Conservation (phyloP, 768 basidiomycete species). For the Infundibulicybe gibba region DNA sequence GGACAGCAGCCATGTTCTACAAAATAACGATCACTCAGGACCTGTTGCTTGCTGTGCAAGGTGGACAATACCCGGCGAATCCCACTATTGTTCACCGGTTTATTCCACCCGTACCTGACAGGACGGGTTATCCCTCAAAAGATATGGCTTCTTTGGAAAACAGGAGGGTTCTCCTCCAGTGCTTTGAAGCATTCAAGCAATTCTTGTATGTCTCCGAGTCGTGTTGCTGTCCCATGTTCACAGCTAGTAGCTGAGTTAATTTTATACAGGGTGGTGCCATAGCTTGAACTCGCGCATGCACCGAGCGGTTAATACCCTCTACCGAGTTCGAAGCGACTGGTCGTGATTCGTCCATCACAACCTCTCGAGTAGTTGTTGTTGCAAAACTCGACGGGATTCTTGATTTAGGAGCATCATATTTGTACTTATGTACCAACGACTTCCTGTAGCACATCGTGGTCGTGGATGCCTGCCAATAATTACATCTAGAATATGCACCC, state of each 20-base stretch:
- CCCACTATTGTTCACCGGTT: slow-evolving; percentile 7
- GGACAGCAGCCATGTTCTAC: slow-evolving; percentile 23
- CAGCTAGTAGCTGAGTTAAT: no score
- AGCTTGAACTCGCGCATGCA: no score
- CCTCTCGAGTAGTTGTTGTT: no score
- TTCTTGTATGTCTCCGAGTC: not conserved
- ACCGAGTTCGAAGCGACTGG: no score
- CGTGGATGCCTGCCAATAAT: no score
- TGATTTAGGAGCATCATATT: no score
- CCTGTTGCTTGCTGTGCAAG: slow-evolving; percentile 3
- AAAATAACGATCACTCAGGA: slow-evolving; percentile 13
- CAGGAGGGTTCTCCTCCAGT: slow-evolving; percentile 5
- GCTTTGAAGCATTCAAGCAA: slow-evolving; percentile 11
- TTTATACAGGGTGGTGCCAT: no score
- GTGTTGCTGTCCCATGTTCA: not conserved
- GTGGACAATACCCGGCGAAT: not conserved
- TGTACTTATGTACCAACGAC: no score
- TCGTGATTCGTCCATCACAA: no score
- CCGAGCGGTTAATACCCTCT: no score
- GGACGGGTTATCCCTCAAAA: not conserved
- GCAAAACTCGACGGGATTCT: no score
- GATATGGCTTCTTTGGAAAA: slow-evolving; percentile 9
- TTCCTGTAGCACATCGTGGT: no score
- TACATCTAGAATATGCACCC: slow-evolving; percentile 20
- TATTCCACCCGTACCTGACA: slow-evolving; percentile 7